Evolutionary conservation across 2,329 filamentous ascomycete genomes (phyloP).

Genomic region (Arthrobotrys iridis): DNA sequence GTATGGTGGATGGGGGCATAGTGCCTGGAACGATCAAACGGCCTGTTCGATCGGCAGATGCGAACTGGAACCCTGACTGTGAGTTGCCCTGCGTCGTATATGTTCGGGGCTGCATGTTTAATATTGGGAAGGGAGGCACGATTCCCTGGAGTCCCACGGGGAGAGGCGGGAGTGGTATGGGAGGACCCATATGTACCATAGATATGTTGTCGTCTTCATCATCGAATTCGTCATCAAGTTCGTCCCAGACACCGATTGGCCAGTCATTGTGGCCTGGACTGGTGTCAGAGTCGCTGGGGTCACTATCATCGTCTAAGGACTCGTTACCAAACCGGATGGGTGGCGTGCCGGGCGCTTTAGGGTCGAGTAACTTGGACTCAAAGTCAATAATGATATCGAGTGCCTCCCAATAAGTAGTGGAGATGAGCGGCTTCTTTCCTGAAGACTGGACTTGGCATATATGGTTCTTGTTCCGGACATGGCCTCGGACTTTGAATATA

Average conservation of each 20-base stretch:
- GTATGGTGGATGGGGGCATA: neutral
- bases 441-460: slow-evolving; percentile 27
- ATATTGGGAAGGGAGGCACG: slow-evolving; percentile 5
- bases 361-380: slow-evolving; percentile 6
- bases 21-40: neutral
- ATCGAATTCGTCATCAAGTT: slow-evolving; percentile 9
- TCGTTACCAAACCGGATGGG: neutral
- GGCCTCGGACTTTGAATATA: slow-evolving; percentile 26
- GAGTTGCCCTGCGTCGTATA: neutral
- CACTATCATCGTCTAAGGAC: neutral
- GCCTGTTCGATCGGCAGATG: slow-evolving; percentile 1
- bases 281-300: neutral
- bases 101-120: neutral
- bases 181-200: neutral
- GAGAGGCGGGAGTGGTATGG: slow-evolving; percentile 8
- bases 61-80: neutral
- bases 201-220: slow-evolving; percentile 2
- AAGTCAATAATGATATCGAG: slow-evolving; percentile 18
- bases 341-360: neutral
- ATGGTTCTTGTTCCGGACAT: slow-evolving; percentile 9
- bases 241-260: neutral
- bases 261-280: neutral
- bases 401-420: slow-evolving; percentile 3
- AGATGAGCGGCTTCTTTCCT: slow-evolving; percentile 16
- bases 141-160: neutral